Evolutionary conservation across 2,329 filamentous ascomycete species (phyloP).

Genomic region (Neopestalotiopsis sp.): DNA sequence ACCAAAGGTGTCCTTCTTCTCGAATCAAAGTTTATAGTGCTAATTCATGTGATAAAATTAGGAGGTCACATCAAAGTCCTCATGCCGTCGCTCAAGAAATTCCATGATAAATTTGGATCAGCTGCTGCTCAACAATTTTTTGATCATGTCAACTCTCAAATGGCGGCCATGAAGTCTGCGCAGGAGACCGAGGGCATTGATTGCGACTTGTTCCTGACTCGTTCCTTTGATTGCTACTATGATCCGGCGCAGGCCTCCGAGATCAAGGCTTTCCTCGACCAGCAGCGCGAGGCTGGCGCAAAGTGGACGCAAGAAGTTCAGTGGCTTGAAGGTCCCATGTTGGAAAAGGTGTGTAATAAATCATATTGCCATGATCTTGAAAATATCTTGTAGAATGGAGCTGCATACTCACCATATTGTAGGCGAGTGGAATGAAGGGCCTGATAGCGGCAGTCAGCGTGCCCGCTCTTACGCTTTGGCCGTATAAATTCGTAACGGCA

Average conservation of each 20-base stretch:
- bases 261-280: slow-evolving; percentile 13
- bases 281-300: not conserved
- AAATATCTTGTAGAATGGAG: too few species aligned
- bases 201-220: slow-evolving; percentile 43
- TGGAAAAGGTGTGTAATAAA: not conserved
- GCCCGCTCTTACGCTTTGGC: slow-evolving; percentile 12
- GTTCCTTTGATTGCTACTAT: slow-evolving; percentile 20
- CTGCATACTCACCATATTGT: not conserved
- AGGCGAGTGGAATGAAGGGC: slow-evolving; percentile 20
- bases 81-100: not conserved
- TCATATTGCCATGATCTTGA: not conserved
- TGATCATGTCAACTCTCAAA: not conserved
- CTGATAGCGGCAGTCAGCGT: not conserved
- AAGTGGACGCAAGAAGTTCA: slow-evolving; percentile 11
- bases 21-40: not conserved
- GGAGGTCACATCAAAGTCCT: slow-evolving; percentile 5
- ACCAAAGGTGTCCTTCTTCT: not conserved
- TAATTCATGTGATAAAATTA: not conserved
- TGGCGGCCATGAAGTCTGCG: slow-evolving; percentile 36
- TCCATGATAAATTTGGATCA: not conserved
- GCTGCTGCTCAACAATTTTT: not conserved
- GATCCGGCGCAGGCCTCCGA: slow-evolving; percentile 3
- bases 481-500: slow-evolving; percentile 18
- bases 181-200: slow-evolving; percentile 43
- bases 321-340: slow-evolving; percentile 12